Evolutionary conservation across 1,284 basidiomycete genomes (phyloP), one percentile per base, ranked within the genome.

Genomic region (Cutaneotrichosporon mucoides): DNA sequence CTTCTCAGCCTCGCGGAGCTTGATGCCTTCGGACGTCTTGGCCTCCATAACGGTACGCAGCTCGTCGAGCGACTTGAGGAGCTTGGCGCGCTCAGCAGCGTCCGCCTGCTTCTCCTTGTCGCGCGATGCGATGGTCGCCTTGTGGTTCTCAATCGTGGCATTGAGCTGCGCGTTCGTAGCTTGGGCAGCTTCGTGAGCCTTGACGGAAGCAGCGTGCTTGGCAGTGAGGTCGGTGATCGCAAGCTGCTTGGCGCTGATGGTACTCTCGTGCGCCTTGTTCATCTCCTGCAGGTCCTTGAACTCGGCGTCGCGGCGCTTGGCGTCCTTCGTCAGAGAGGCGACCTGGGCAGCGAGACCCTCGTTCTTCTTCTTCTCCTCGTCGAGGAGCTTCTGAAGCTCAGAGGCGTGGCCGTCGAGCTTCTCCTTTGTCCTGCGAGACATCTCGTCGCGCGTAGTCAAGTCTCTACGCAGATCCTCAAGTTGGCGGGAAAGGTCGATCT

Each of bases 41-140:
- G 89, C 88, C 55, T 88, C 86, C 81, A 96, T 85, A n/a, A 90
- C 77, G 16, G 83, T 80, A 6, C 93, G 86, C 5, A 95, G 81
- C 66, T 91, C 90, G 69, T 97, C 94, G 11, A 96, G 81, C 75
- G 96, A 92, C 49, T 81, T 83, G 69, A 92, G 87, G 12, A 95
- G 78, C 66, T 86, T 88, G 46, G 80, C 77, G 41, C 85, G 84
- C 6, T 82, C 78, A 4, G 78, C 75, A 8, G 78, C 73, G 16
- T 85, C 84, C 36, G 84, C 83, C 41, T 83, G 78, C 38, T 82
- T 82, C 62, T 90, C 87, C 44, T 81, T 81, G 63, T 84, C 85
- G 61, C 86, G 84, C 1, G 85, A 82, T 1, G 83, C 80, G 7
- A 92, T 77, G 67, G 94, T 86, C 5, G 83, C 81, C 5, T 82